Evolutionary conservation across 306 rosid species (phyloP).

Genomic region (Trichosanthes cucumerina): DNA sequence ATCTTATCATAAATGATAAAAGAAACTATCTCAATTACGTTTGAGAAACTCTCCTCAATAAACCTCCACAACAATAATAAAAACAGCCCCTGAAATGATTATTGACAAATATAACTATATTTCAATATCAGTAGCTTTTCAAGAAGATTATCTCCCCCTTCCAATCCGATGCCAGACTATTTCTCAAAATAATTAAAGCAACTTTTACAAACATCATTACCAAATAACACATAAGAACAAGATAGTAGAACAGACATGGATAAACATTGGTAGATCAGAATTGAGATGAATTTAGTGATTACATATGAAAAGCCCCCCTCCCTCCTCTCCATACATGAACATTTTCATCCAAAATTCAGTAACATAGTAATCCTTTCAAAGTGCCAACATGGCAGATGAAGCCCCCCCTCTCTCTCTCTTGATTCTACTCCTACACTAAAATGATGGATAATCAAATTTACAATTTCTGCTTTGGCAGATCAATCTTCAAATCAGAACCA

Average conservation of each 20-base stretch:
- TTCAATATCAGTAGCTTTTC: too few species aligned
- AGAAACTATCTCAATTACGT: too few species aligned
- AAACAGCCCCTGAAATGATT: too few species aligned
- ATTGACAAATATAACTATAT: too few species aligned
- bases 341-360: neutral
- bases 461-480: constrained; percentile 3
- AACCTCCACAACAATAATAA: too few species aligned
- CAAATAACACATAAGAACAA: neutral
- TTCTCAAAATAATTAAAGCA: neutral
- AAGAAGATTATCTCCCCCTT: too few species aligned
- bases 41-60: too few species aligned
- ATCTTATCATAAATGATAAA: too few species aligned
- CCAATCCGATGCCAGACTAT: too few species aligned
- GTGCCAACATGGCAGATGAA: neutral
- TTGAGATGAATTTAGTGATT: neutral
- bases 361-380: neutral
- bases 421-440: constrained; percentile 4
- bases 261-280: neutral
- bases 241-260: neutral
- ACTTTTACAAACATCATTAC: neutral
- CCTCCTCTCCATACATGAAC: neutral
- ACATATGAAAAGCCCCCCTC: neutral
- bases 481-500: constrained; percentile 5
- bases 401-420: neutral
- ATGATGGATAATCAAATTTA: neutral